Percentiles rank a stretch among this genome's conserved stretches.
Evolutionary conservation across 1,139 yeast genomes (phyloP).

Genomic region (Saccharomyces pastorianus): DNA sequence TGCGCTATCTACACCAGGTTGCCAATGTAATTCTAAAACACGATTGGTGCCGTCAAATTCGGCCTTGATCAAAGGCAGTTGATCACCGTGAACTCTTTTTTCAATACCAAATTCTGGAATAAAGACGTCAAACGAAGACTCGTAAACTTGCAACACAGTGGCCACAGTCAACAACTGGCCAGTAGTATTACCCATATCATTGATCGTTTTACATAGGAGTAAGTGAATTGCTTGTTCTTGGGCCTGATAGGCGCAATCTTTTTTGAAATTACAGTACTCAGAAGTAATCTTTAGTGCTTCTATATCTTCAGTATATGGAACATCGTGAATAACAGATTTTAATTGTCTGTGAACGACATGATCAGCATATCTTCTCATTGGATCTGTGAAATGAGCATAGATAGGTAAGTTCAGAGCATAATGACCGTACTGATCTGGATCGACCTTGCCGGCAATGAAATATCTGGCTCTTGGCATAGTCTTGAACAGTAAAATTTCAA

Average conservation of each 20-base stretch:
- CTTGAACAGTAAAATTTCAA: conserved; percentile 74
- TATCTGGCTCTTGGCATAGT: conserved; percentile 82
- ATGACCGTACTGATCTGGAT: conserved; percentile 70
- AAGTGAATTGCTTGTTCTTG: conserved; percentile 93
- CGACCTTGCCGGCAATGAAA: conserved; percentile 80
- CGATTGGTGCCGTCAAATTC: conserved; percentile 71
- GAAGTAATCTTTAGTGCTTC: conserved; percentile 45
- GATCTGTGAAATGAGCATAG: conserved; percentile 90
- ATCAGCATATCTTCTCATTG: conserved; percentile 87
- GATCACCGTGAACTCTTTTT: conserved; percentile 29
- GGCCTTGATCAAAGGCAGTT: conserved; percentile 83
- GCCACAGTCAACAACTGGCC: conserved; percentile 84
- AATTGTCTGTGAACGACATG: conserved; percentile 87
- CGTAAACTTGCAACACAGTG: conserved; percentile 84
- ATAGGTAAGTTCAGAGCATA: conserved; percentile 75
- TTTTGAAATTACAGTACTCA: conserved; percentile 69
- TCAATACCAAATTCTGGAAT: conserved; percentile 41
- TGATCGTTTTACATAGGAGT: conserved; percentile 73
- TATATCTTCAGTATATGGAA: conserved; percentile 43
- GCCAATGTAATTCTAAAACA: conserved; percentile 83
- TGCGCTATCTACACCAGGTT: conserved; percentile 82
- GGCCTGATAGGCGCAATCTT: conserved; percentile 87
- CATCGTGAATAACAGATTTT: conserved; percentile 50
- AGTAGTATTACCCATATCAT: conserved; percentile 64
- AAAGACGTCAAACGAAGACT: conserved; percentile 89